phyloP scores from a whole-genome alignment of 192 early-diverging fungal genomes.

The Nowakowskiella sp. region DNA sequence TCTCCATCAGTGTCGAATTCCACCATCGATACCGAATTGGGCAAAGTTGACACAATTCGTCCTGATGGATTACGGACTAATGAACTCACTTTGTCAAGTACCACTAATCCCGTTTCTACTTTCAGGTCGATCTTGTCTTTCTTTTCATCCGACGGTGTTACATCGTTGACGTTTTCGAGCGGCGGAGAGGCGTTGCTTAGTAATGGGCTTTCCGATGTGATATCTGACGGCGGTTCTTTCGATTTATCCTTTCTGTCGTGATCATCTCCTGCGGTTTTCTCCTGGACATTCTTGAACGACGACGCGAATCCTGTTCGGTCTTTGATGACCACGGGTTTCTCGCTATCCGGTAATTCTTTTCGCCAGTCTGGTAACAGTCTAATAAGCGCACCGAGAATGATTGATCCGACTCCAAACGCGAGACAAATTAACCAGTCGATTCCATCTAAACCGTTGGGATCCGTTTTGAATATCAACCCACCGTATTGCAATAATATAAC shows the following conservation, averaged over 20 bases:
- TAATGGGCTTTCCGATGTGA: not conserved
- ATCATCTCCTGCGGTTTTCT: not conserved
- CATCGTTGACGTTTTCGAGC: too few relatives aligned
- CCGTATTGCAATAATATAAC: constrained; percentile 86
- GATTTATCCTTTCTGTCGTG: not conserved
- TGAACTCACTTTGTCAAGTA: too few relatives aligned
- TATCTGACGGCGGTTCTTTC: not conserved
- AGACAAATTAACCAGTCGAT: constrained; percentile 80
- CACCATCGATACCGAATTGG: too few relatives aligned
- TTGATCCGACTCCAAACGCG: constrained; percentile 62
- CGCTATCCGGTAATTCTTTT: not conserved
- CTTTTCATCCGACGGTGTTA: too few relatives aligned
- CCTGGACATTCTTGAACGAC: not conserved
- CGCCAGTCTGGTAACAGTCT: constrained; percentile 74
- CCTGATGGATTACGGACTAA: too few relatives aligned
- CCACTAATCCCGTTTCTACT: too few relatives aligned
- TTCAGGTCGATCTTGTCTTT: too few relatives aligned
- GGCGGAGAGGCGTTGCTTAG: not conserved
- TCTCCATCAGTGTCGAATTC: too few relatives aligned
- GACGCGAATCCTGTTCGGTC: not conserved
- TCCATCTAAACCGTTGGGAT: constrained; percentile 44
- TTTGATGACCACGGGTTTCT: not conserved
- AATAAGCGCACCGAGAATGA: constrained; percentile 79
- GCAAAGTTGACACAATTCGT: too few relatives aligned
- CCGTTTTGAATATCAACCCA: constrained; percentile 73